A percentile compares a stretch with the other conserved stretches of the same genome.
These are phyloP conservation scores for Peniophora sp. DNA, from an alignment of 1,284 basidiomycete species.

Conservation along the genomic window DNA sequence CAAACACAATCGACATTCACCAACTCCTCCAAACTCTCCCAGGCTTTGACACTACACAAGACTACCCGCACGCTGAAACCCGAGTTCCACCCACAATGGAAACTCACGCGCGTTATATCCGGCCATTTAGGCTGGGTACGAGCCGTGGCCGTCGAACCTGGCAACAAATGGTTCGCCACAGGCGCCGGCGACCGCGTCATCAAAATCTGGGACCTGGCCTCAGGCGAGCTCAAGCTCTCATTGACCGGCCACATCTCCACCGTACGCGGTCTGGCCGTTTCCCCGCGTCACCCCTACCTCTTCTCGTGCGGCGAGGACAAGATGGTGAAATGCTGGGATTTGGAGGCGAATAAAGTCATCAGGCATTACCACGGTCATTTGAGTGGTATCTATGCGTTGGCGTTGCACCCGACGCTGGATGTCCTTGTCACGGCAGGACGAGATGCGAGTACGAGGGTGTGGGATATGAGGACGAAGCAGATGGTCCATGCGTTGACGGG, in stretches of 20 bases:
- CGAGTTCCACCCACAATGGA: slow-evolving; percentile 93
- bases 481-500: slow-evolving; percentile 92
- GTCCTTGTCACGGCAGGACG: slow-evolving; percentile 91
- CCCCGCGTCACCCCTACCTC: slow-evolving; percentile 89
- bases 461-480: slow-evolving; percentile 98
- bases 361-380: slow-evolving; percentile 97
- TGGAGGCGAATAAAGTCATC: slow-evolving; percentile 98
- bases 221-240: slow-evolving; percentile 90
- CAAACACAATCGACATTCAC: slow-evolving; percentile 59
- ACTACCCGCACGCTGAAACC: slow-evolving; percentile 90
- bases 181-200: slow-evolving; percentile 97
- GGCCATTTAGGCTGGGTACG: slow-evolving; percentile 99
- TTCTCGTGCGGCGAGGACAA: slow-evolving; percentile 99
- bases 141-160: slow-evolving; percentile 91
- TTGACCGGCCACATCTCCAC: slow-evolving; percentile 98
- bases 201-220: slow-evolving; percentile 99
- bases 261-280: slow-evolving; percentile 90
- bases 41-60: slow-evolving; percentile 85
- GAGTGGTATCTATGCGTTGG: slow-evolving; percentile 89
- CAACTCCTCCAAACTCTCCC: slow-evolving; percentile 62
- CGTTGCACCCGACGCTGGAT: slow-evolving; percentile 92
- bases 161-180: slow-evolving; percentile 98
- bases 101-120: slow-evolving; percentile 93
- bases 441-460: slow-evolving; percentile 93
- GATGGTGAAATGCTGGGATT: slow-evolving; percentile 99